Evolutionary conservation across 441 rosid species (phyloP).

Genomic region (Brassica balearica): DNA sequence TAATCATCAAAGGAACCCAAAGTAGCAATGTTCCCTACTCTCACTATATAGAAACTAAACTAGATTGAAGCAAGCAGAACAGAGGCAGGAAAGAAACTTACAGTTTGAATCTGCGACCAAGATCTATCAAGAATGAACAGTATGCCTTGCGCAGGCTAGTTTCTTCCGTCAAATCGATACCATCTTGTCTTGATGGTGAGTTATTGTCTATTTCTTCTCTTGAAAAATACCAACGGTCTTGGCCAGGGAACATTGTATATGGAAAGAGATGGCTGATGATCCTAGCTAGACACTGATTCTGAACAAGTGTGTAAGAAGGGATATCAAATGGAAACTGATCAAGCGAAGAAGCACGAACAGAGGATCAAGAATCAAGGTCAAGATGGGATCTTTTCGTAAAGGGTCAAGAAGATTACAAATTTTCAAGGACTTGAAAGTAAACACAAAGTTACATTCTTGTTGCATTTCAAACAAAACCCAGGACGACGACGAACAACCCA

Average conservation of each 20-base stretch:
- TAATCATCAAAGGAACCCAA: slow-evolving; percentile 3
- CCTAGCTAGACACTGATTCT: not conserved
- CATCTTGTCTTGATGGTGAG: slow-evolving; percentile 79
- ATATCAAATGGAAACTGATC: not conserved
- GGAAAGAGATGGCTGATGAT: not conserved
- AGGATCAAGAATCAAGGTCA: not conserved
- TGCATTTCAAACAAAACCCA: slow-evolving; percentile 2
- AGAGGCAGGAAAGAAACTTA: slow-evolving; percentile 39
- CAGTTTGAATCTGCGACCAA: slow-evolving; percentile 80
- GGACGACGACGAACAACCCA: not conserved
- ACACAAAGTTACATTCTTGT: not conserved
- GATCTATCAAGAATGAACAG: slow-evolving; percentile 72
- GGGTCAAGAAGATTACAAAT: not conserved
- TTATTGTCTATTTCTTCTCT: slow-evolving; percentile 79
- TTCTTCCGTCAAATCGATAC: slow-evolving; percentile 76
- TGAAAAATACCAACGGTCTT: slow-evolving; percentile 61
- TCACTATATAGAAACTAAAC: not conserved
- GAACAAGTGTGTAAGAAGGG: not conserved
- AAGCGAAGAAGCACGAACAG: not conserved
- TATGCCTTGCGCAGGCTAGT: slow-evolving; percentile 76
- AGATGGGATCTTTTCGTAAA: not conserved
- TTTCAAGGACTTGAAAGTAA: not conserved
- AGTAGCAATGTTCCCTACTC: not conserved
- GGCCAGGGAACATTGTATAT: not conserved
- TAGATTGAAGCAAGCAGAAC: not conserved